phyloP scores from a whole-genome alignment of 2,329 filamentous ascomycete genomes.

The Colletotrichum viniferum region DNA sequence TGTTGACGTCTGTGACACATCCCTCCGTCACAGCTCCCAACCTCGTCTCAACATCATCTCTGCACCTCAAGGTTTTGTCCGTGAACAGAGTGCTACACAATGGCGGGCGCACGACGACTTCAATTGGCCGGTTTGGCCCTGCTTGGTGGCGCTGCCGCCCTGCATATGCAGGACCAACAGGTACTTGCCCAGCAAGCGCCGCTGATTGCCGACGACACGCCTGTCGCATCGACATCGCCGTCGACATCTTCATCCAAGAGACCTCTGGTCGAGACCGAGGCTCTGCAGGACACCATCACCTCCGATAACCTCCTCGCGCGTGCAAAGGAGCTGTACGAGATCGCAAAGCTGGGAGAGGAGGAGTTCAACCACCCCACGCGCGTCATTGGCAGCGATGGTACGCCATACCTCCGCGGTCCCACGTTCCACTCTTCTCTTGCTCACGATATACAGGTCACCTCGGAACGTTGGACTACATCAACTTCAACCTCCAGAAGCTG shows the following conservation, averaged over 20 bases:
- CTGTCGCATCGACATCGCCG: not conserved
- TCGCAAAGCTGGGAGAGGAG: conserved; percentile 61
- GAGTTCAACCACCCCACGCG: conserved; percentile 73
- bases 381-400: conserved; percentile 71
- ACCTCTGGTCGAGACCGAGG: conserved; percentile 56
- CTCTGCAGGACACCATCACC: conserved; percentile 61
- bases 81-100: not conserved
- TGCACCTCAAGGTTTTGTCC: not conserved
- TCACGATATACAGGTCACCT: conserved; percentile 55
- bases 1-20: conserved; percentile 7
- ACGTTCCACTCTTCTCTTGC: not conserved
- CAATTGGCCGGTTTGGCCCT: conserved; percentile 8
- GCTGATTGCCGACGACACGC: conserved; percentile 11
- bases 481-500: conserved; percentile 55
- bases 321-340: conserved; percentile 64
- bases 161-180: conserved; percentile 11
- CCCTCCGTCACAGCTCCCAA: not conserved
- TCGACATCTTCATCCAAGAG: conserved; percentile 24
- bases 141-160: conserved; percentile 9
- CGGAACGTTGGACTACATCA: conserved; percentile 69
- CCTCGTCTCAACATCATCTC: conserved; percentile 11
- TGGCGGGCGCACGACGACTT: conserved; percentile 8
- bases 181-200: conserved; percentile 9
- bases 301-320: conserved; percentile 60
- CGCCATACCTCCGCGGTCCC: not conserved